Base-by-base conservation (phyloP, 805 yeast genomes). In the Ogataea naganishii region DNA sequence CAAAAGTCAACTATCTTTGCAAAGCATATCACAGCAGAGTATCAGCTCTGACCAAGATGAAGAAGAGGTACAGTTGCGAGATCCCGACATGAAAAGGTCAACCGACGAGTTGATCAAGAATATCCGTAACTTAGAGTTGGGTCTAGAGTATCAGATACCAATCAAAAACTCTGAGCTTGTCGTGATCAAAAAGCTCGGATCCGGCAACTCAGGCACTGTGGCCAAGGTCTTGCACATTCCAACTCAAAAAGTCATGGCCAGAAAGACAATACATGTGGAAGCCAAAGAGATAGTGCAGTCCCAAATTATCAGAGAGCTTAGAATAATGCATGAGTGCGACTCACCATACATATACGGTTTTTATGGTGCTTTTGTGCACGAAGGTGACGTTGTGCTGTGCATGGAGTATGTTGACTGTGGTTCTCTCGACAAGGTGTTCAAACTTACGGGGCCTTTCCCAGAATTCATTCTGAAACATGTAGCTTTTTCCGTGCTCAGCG, bases 381-480 rank as follows among this genome's bases (percentile, higher is more conserved):
- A 75, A 36, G 70, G 68, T 18, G 82, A 84, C 37, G 88, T 92
- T 12, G 79, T 85, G 10, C 81, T 92, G 37, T 80, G 95, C 51
- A 86, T 88, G 94, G 97, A 89, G 56, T 88, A 83, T 56, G 83
- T 89, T 73, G 95, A 89, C 54, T 83, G 96, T 54, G 89, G 95
- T 0, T 85, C 96, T 0, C 62, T 89, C 21, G 97, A 92, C 50
- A 75, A 82, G 37, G 78, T 89, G 15, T 59, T 78, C 37, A 66
- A 68, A 32, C 52, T 64, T 4, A 56, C 66, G 25, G 85, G 86
- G 5, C 74, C 77, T 9, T 62, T 82, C 21, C 80, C 82, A 3
- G 80, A 80, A 38, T 58, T 62, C 30, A 76, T 84, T 31, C 62
- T 89, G 15, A 76, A 80, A 29, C 80, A 80, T 44, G 72, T 88